Evolutionary conservation across 805 yeast genomes (phyloP).

Genomic region (Yamadazyma laniorum): DNA sequence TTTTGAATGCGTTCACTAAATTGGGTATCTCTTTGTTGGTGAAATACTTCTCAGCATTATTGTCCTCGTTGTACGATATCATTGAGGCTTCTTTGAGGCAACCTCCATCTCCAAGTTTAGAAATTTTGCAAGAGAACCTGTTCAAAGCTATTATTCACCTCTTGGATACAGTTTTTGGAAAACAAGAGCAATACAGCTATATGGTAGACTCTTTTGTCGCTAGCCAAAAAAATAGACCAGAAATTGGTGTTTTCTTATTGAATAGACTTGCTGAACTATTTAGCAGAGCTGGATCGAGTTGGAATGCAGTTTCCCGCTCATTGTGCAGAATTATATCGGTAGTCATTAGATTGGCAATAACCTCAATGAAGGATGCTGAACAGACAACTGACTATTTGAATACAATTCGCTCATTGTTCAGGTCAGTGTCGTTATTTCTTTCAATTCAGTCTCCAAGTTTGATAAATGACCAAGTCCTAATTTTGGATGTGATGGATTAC

Average conservation of each 20-base stretch:
- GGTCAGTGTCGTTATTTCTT: slow-evolving; percentile 45
- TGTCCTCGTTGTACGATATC: slow-evolving; percentile 35
- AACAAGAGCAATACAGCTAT: slow-evolving; percentile 61
- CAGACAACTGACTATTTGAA: slow-evolving; percentile 21
- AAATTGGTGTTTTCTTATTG: slow-evolving; percentile 51
- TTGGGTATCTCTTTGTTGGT: slow-evolving; percentile 54
- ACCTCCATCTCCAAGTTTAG: slow-evolving; percentile 22
- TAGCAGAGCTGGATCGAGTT: slow-evolving; percentile 47
- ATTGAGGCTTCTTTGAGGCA: slow-evolving; percentile 28
- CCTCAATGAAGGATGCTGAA: slow-evolving; percentile 19
- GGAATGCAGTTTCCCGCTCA: slow-evolving; percentile 65
- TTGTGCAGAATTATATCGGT: slow-evolving; percentile 58
- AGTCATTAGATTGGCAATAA: slow-evolving; percentile 42
- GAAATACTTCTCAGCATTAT: slow-evolving; percentile 60
- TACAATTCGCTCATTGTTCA: slow-evolving; percentile 35
- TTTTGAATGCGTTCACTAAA: slow-evolving; percentile 50
- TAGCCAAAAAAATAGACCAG: slow-evolving; percentile 38
- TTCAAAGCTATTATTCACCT: slow-evolving; percentile 61
- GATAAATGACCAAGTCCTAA: slow-evolving; percentile 59
- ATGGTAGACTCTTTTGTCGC: slow-evolving; percentile 51
- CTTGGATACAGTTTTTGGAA: slow-evolving; percentile 61
- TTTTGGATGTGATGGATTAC: slow-evolving; percentile 59
- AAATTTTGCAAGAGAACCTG: slow-evolving; percentile 31
- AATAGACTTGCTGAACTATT: slow-evolving; percentile 47
- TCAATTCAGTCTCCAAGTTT: slow-evolving; percentile 45